Evolutionary conservation across 371 early-diverging fungal genomes (phyloP), one percentile per base, ranked within the genome.

Genomic region (Rhizopus delemar): DNA sequence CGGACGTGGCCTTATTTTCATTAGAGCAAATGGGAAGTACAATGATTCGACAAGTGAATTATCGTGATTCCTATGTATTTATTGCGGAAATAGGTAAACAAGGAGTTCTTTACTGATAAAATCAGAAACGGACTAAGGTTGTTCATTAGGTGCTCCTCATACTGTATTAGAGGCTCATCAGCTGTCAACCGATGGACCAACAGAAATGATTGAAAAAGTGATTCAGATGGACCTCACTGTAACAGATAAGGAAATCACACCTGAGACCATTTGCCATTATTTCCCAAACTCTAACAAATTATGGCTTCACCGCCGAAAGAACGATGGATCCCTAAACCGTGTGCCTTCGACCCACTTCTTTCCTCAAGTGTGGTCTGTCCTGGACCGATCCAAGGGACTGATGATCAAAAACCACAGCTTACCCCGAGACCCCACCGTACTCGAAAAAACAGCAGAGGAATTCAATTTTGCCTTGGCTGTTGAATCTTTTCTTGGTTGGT

Each of bases 401-500:
- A 78, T 81, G 1, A 75, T 92, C 46, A 80, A 78, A 6, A 68
- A 78, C 4, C 74, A 80, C 46, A 71, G 67, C 28, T 69, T 94
- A 39, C 87, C 88, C 0, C 68, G 91, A 7, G 90, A 94, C 59
- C 94, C 94, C 11, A 90, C 89, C 6, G 85, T 93, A 8, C 84
- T 86, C 9, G 93, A 93, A 59, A 90, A 87, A 73, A 92, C 94
- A 1, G 84, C 93, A 0, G 92, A 92, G 46, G 93, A 93, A 51
- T 84, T 84, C 70, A 87, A 83, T 71, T 84, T 86, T 77, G 93
- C 90, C 0, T 64, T 91, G 36, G 86, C 85, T 45, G 88, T 93
- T 3, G 93, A 92, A 62, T 70, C 75, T 49, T 85, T 90, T 54
- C 71, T 92, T 64, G 85, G 81, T 3, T 71, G 72, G 59, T 85